A percentile compares a stretch with the other conserved stretches of the same genome.
These are phyloP conservation scores for Nosema muscidifuracis DNA, from an alignment of 371 early-diverging fungal genomes.

Conservation along the genomic window DNA sequence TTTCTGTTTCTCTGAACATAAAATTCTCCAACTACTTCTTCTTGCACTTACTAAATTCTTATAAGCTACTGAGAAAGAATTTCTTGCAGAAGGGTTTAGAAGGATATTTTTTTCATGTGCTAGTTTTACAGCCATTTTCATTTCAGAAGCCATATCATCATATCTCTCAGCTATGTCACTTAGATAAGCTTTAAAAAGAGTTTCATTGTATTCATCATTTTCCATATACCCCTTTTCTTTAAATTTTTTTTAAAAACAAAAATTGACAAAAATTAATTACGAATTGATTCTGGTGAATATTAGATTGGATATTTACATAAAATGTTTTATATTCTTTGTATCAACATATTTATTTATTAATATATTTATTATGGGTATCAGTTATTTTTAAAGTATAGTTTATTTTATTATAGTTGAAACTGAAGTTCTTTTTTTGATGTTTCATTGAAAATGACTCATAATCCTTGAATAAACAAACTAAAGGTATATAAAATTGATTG, in stretches of 20 bases:
- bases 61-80: slow-evolving; percentile 94
- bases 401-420: too few relatives aligned
- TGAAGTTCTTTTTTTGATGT: too few relatives aligned
- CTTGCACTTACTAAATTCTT: slow-evolving; percentile 97
- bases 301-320: background rate
- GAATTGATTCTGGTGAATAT: too few relatives aligned
- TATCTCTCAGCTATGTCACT: slow-evolving; percentile 96
- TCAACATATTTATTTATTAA: too few relatives aligned
- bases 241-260: slow-evolving; percentile 15
- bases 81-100: slow-evolving; percentile 88
- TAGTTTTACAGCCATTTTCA: slow-evolving; percentile 62
- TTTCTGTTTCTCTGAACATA: slow-evolving; percentile 93
- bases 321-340: too few relatives aligned
- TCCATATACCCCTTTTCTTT: slow-evolving; percentile 13
- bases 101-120: slow-evolving; percentile 66
- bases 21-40: slow-evolving; percentile 96
- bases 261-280: background rate
- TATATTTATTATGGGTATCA: too few relatives aligned
- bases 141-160: slow-evolving; percentile 70
- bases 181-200: slow-evolving; percentile 74
- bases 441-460: too few relatives aligned
- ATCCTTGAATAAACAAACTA: too few relatives aligned
- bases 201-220: slow-evolving; percentile 36
- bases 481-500: too few relatives aligned
- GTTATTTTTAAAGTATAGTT: too few relatives aligned